These are phyloP conservation scores for Neocatenulostroma microsporum DNA, from an alignment of 2,329 filamentous ascomycete genomes.

Conservation along the genomic window DNA sequence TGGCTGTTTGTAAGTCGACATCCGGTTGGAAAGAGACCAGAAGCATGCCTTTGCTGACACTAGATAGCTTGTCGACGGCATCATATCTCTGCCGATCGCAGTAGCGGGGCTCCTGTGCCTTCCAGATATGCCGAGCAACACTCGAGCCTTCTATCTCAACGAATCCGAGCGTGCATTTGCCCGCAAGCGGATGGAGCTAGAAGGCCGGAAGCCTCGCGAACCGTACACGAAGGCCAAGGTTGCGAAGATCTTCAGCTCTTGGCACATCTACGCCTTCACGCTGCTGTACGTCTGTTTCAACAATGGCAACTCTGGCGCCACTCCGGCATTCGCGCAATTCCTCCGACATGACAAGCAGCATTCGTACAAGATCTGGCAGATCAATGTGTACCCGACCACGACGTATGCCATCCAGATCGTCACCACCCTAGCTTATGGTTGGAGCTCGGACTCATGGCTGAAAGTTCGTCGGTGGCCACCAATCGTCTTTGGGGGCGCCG, in stretches of 20 bases:
- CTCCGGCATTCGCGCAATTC: slow-evolving; percentile 44
- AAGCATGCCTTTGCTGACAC: too few species aligned
- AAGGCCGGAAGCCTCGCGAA: slow-evolving; percentile 39
- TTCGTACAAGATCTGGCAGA: slow-evolving; percentile 45
- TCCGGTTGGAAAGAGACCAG: too few species aligned
- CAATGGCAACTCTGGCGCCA: slow-evolving; percentile 50
- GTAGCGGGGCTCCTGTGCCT: slow-evolving; percentile 43
- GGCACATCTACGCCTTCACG: slow-evolving; percentile 56
- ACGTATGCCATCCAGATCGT: slow-evolving; percentile 49
- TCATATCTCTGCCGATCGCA: slow-evolving; percentile 48
- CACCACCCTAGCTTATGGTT: slow-evolving; percentile 56
- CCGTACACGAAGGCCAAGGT: slow-evolving; percentile 45
- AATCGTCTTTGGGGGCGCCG: too few species aligned
- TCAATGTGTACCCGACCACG: slow-evolving; percentile 48
- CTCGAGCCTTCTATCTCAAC: slow-evolving; percentile 43
- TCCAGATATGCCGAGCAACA: slow-evolving; percentile 46
- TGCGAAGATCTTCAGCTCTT: slow-evolving; percentile 54
- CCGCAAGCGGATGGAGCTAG: slow-evolving; percentile 44
- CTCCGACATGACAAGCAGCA: slow-evolving; percentile 36
- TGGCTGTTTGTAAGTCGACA: slow-evolving; percentile 45
- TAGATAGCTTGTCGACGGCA: slow-evolving; percentile 39
- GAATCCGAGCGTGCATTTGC: slow-evolving; percentile 37
- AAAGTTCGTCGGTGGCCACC: too few species aligned
- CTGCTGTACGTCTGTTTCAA: slow-evolving; percentile 57
- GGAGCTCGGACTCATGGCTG: slow-evolving; percentile 56